Conservation (phyloP, 495 filamentous ascomycete species). For the Lepidopterella palustris region DNA sequence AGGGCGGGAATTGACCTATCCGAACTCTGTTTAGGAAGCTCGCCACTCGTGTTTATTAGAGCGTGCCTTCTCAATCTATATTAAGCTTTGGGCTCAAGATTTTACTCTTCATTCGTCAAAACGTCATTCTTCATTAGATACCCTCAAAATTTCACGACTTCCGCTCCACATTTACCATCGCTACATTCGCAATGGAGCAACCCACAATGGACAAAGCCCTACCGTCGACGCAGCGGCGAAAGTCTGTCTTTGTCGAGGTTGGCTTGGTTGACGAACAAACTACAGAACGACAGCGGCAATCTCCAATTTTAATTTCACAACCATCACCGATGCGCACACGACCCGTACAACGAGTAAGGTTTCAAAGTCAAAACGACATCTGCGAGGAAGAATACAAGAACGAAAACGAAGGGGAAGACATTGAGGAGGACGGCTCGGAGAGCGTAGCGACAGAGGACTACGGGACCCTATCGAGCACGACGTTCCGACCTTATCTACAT, state of each 20-base stretch:
- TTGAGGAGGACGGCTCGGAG: background rate
- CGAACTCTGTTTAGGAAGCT: background rate
- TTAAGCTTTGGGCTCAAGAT: background rate
- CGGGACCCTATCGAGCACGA: constrained; percentile 2
- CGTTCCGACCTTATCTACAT: background rate
- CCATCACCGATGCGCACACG: background rate
- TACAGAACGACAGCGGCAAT: background rate
- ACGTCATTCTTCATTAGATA: background rate
- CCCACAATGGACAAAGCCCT: background rate
- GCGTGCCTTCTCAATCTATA: background rate
- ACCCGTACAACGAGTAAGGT: constrained; percentile 20
- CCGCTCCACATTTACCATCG: background rate
- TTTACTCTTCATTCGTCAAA: background rate
- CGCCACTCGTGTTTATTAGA: background rate
- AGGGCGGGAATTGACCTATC: background rate
- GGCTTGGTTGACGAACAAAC: constrained; percentile 1
- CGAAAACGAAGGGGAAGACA: constrained; percentile 12
- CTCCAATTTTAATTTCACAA: background rate
- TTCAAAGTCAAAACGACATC: constrained; percentile 24
- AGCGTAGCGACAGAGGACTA: background rate
- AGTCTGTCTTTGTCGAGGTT: constrained; percentile 3
- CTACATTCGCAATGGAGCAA: background rate
- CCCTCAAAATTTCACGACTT: background rate
- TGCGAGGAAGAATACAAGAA: constrained; percentile 9
- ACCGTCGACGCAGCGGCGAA: background rate